phyloP scores from a whole-genome alignment of 352 stramenopile genomes.

The Globisporangium takayamanum region DNA sequence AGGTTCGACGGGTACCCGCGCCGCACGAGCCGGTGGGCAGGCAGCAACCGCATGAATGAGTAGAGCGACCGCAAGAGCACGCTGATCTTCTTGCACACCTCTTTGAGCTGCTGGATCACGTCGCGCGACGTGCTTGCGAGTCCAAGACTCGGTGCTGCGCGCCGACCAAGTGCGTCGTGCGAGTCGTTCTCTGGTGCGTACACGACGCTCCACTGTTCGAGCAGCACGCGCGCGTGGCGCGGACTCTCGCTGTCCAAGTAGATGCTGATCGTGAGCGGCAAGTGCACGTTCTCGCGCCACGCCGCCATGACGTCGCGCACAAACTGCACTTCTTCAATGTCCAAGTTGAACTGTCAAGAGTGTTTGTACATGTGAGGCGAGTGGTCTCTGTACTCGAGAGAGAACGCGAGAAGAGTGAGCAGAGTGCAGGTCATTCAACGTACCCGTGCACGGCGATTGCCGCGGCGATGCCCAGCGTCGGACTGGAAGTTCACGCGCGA shows the following conservation, averaged over 20 bases:
- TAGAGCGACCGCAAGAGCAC: slow-evolving; percentile 68
- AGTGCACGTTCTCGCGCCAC: slow-evolving; percentile 69
- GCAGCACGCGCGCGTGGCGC: slow-evolving; percentile 32
- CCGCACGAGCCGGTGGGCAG: slow-evolving; percentile 57
- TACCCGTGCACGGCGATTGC: slow-evolving; percentile 54
- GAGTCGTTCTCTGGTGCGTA: slow-evolving; percentile 34
- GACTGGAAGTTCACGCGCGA: slow-evolving; percentile 66
- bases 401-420: not conserved
- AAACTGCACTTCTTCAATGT: slow-evolving; percentile 71
- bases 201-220: slow-evolving; percentile 73
- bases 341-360: slow-evolving; percentile 59
- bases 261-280: slow-evolving; percentile 64
- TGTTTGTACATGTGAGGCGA: not conserved
- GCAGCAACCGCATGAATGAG: slow-evolving; percentile 70
- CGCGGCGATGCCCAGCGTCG: slow-evolving; percentile 33
- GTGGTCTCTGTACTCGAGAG: not conserved
- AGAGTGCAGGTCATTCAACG: slow-evolving; percentile 4
- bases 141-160: not conserved
- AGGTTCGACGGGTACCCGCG: slow-evolving; percentile 62
- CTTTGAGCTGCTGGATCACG: slow-evolving; percentile 74
- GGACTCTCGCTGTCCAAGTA: slow-evolving; percentile 39
- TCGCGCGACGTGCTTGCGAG: slow-evolving; percentile 31
- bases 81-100: slow-evolving; percentile 75
- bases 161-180: slow-evolving; percentile 10
- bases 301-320: slow-evolving; percentile 59